These are phyloP conservation scores for Pedinophyceae sp. DNA, from an alignment of 139 green algal species.

Conservation along the genomic window DNA sequence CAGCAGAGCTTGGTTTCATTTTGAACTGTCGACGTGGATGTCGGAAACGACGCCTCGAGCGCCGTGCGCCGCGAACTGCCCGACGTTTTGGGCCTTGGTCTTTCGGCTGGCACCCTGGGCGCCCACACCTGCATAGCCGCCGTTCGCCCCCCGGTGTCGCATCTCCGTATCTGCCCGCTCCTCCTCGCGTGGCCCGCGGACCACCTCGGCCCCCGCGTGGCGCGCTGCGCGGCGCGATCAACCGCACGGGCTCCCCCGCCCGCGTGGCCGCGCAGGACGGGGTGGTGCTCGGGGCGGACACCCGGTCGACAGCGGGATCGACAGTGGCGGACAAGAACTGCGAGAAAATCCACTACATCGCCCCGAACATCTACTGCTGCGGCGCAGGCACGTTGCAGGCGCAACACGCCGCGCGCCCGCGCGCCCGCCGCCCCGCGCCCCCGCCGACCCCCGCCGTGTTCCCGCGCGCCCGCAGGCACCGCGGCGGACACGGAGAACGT, in stretches of 20 bases:
- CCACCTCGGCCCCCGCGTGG: too few species aligned
- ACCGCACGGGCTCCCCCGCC: neutral
- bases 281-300: conserved; percentile 95
- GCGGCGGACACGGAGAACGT: conserved; percentile 93
- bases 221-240: neutral
- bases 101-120: too few species aligned
- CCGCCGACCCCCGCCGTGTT: too few species aligned
- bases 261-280: conserved; percentile 53
- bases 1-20: conserved; percentile 43
- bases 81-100: too few species aligned
- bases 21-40: conserved; percentile 6
- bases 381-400: too few species aligned
- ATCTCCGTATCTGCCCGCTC: neutral
- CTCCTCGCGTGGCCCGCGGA: neutral
- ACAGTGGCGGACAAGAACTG: conserved; percentile 99
- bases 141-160: neutral
- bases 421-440: too few species aligned
- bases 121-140: too few species aligned
- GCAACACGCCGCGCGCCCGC: too few species aligned
- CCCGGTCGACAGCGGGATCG: conserved; percentile 77
- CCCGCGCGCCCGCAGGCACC: too few species aligned
- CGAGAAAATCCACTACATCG: conserved; percentile 98
- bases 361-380: conserved; percentile 97
- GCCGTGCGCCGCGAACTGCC: too few species aligned
- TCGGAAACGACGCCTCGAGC: too few species aligned